Percentiles rank a stretch among this genome's conserved stretches.
phyloP scores from a whole-genome alignment of 441 rosid genomes.

The Corymbia calophylla region DNA sequence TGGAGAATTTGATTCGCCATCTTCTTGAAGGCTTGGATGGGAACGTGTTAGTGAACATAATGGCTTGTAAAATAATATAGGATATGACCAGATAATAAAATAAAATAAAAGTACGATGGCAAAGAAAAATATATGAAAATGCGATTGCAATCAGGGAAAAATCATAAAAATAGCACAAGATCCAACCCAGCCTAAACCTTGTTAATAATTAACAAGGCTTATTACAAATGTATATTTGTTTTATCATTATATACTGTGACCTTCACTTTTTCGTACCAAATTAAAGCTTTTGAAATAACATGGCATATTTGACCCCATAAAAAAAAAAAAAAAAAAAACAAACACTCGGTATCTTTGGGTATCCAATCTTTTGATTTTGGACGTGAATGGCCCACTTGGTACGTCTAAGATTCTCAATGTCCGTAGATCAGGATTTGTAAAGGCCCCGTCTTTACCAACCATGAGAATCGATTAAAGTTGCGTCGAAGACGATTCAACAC shows the following conservation, averaged over 20 bases:
- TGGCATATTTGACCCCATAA: not conserved
- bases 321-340: too few species aligned
- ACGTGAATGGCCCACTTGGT: not conserved
- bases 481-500: not conserved
- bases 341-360: not conserved
- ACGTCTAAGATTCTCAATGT: not conserved
- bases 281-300: not conserved
- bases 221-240: not conserved
- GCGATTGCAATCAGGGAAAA: accelerated
- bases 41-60: too few species aligned
- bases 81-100: not conserved
- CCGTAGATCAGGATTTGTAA: not conserved
- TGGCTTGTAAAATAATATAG: not conserved
- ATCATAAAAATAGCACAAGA: not conserved
- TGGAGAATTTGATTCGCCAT: not conserved
- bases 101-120: accelerated
- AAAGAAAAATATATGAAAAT: not conserved
- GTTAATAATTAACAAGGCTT: not conserved
- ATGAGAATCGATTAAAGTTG: not conserved
- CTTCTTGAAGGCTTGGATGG: not conserved
- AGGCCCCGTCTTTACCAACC: not conserved
- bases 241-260: not conserved
- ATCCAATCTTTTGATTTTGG: not conserved
- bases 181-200: not conserved
- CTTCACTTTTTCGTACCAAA: not conserved